Conservation (phyloP, 2,329 filamentous ascomycete genomes). For the Triangularia verruculosa region DNA sequence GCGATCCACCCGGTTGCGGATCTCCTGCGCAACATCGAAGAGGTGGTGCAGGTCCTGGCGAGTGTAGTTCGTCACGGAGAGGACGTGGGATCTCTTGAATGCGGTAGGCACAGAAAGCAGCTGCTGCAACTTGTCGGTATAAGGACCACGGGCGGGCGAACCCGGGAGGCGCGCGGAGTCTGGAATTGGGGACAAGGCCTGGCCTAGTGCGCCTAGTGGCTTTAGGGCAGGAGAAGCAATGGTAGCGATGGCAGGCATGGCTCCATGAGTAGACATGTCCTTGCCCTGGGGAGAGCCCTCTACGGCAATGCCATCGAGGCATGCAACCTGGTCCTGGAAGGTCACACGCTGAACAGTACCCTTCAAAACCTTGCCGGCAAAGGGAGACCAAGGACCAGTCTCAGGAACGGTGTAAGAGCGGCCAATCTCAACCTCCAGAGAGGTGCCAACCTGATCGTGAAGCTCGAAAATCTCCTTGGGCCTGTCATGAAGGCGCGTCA, state of each 20-base stretch:
- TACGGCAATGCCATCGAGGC: conserved; percentile 66
- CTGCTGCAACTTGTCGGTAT: conserved; percentile 60
- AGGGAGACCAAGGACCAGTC: conserved; percentile 63
- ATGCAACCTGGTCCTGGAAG: conserved; percentile 71
- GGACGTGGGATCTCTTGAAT: conserved; percentile 86
- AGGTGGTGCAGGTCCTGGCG: conserved; percentile 86
- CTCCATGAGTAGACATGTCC: conserved; percentile 71
- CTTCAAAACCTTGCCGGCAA: conserved; percentile 64
- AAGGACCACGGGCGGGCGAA: conserved; percentile 27
- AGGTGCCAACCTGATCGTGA: conserved; percentile 72
- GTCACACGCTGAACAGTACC: conserved; percentile 72
- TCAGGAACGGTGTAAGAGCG: conserved; percentile 60
- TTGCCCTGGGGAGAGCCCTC: conserved; percentile 58
- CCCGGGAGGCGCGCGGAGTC: conserved; percentile 35
- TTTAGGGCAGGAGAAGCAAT: conserved; percentile 56
- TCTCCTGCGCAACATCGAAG: conserved; percentile 96
- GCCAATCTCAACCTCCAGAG: conserved; percentile 73
- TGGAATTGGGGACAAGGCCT: conserved; percentile 28
- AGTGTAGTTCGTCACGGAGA: conserved; percentile 88
- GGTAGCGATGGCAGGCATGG: conserved; percentile 43
- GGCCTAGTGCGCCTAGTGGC: conserved; percentile 45
- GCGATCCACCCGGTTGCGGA: conserved; percentile 91
- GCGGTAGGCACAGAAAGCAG: conserved; percentile 68
- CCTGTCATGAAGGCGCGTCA: conserved; percentile 69
- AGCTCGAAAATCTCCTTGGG: conserved; percentile 79